Conservation (phyloP, 2,329 filamentous ascomycete genomes). For the Metarhizium guizhouense region DNA sequence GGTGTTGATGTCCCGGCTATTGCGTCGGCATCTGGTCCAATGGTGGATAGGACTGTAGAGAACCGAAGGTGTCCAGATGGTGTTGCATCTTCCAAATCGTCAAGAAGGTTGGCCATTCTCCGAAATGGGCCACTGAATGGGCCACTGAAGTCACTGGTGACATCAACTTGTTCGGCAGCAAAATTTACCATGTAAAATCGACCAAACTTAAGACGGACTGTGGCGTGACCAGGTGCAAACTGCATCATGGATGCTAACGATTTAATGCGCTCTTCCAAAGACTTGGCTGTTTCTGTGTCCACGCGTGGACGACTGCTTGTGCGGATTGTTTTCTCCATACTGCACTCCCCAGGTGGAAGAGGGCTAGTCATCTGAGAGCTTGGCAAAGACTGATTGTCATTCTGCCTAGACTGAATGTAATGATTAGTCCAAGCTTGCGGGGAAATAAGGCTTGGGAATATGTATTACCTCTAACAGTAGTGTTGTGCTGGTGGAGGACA, state of each 20-base stretch:
- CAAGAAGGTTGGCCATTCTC: constrained; percentile 3
- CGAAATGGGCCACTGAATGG: constrained; percentile 13
- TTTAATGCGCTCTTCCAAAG: constrained; percentile 7
- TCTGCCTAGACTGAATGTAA: neutral
- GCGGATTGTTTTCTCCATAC: neutral
- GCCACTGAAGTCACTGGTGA: constrained; percentile 1
- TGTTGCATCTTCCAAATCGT: neutral
- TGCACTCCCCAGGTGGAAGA: neutral
- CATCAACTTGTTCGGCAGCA: constrained; percentile 1
- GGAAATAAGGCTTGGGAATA: neutral
- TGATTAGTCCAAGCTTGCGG: neutral
- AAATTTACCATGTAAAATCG: constrained; percentile 18
- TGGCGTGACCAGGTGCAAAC: constrained; percentile 15
- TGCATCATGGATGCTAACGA: constrained; percentile 13
- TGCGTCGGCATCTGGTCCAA: constrained; percentile 17
- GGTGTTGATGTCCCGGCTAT: neutral
- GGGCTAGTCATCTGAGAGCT: neutral
- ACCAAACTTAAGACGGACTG: constrained; percentile 18
- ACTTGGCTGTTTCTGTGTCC: neutral
- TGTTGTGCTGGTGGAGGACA: neutral
- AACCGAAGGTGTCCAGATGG: constrained; percentile 13
- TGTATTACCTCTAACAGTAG: neutral
- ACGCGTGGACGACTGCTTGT: neutral
- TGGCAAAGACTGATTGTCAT: neutral
- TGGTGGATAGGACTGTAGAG: constrained; percentile 18